Percentiles rank a stretch among this genome's conserved stretches.
Conservation (phyloP, 441 rosid genomes). For the Manihot esculenta region DNA sequence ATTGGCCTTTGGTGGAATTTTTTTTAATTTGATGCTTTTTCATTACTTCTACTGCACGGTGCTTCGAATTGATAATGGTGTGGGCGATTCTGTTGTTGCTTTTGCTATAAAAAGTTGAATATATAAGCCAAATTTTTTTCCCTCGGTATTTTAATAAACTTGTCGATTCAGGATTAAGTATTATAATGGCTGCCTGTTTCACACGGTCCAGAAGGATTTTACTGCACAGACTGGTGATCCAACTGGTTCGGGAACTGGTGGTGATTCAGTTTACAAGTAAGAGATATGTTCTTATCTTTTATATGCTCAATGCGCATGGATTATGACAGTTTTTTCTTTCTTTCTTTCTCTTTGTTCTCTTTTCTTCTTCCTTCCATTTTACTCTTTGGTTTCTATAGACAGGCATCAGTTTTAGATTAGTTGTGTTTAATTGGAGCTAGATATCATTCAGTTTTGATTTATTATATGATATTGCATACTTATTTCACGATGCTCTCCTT, state of each 20-base stretch:
- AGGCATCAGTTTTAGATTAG: neutral
- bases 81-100: too few species aligned
- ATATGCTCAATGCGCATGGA: neutral
- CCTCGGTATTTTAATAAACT: neutral
- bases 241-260: conserved; percentile 78
- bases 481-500: conserved; percentile 4
- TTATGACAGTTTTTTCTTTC: neutral
- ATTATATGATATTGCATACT: neutral
- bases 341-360: neutral
- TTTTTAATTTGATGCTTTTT: neutral
- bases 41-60: neutral
- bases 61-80: neutral
- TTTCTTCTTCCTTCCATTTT: neutral
- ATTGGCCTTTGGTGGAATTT: neutral
- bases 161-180: conserved; percentile 63
- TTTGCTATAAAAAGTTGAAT: neutral
- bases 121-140: neutral
- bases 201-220: conserved; percentile 91
- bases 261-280: conserved; percentile 89
- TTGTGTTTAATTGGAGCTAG: neutral
- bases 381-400: neutral
- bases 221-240: conserved; percentile 97
- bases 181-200: conserved; percentile 84
- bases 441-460: neutral
- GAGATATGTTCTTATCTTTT: neutral